Percentiles rank a stretch among this genome's conserved stretches.
Conservation (phyloP, 768 basidiomycete species). For the Boletales sp. region DNA sequence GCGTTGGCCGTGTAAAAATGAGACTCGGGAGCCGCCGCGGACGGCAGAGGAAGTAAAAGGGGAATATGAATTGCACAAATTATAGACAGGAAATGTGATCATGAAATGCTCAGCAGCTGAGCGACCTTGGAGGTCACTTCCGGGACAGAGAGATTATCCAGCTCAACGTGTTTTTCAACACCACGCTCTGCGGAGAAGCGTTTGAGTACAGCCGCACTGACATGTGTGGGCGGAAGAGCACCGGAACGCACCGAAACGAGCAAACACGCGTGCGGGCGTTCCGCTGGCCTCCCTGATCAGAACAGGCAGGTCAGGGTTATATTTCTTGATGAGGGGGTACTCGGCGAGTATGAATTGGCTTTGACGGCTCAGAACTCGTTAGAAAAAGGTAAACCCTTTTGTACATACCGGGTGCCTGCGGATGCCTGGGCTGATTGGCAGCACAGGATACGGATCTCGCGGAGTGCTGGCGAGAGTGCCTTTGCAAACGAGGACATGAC, state of each 20-base stretch:
- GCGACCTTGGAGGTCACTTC: slow-evolving; percentile 72
- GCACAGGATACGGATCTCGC: slow-evolving; percentile 77
- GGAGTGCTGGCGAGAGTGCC: slow-evolving; percentile 70
- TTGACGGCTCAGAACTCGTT: slow-evolving; percentile 5
- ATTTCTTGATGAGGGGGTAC: slow-evolving; percentile 72
- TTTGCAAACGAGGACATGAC: slow-evolving; percentile 63
- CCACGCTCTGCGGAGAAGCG: slow-evolving; percentile 56
- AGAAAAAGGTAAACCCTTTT: slow-evolving; percentile 1
- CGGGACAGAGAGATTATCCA: slow-evolving; percentile 68
- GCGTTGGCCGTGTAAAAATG: background rate
- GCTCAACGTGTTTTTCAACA: slow-evolving; percentile 74
- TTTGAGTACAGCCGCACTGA: slow-evolving; percentile 15
- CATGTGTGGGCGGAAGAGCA: slow-evolving; percentile 2
- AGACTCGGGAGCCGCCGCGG: background rate
- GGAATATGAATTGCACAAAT: slow-evolving; percentile 4
- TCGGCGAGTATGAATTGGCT: slow-evolving; percentile 79
- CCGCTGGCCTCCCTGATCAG: slow-evolving; percentile 77
- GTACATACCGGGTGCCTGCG: slow-evolving; percentile 68
- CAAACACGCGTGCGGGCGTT: slow-evolving; percentile 80
- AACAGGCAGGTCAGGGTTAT: slow-evolving; percentile 84
- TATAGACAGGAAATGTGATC: slow-evolving; percentile 2
- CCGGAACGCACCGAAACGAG: slow-evolving; percentile 69
- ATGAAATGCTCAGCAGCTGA: slow-evolving; percentile 47
- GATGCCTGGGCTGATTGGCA: slow-evolving; percentile 77
- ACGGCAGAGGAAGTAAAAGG: background rate